Evolutionary conservation across 257 asterid species (phyloP).

Genomic region (Solanum corneliomulleri): DNA sequence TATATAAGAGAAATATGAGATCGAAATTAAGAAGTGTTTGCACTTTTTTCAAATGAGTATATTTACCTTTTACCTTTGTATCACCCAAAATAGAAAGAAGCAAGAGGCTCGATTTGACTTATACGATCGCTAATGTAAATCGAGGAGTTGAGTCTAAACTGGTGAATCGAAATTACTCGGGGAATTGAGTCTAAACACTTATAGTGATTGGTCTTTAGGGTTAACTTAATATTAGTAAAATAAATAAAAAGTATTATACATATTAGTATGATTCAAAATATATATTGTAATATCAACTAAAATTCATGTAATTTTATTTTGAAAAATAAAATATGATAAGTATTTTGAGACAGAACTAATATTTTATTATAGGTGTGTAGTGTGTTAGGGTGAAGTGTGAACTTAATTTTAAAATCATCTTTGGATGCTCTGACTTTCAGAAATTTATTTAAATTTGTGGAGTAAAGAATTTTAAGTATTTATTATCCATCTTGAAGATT

Average conservation of each 20-base stretch:
- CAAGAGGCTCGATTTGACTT: no score
- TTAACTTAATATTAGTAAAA: no score
- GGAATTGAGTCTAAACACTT: no score
- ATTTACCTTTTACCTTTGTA: no score
- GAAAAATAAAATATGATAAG: background rate
- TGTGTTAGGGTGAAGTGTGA: background rate
- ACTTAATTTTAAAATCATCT: background rate
- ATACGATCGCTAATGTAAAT: no score
- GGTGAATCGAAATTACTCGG: no score
- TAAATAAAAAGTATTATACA: no score
- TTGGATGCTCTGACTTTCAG: background rate
- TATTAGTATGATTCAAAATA: no score
- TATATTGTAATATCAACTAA: no score
- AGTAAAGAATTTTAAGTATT: background rate
- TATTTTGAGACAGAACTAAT: background rate
- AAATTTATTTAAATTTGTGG: background rate
- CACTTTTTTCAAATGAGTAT: background rate
- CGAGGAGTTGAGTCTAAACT: no score
- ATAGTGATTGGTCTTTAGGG: no score
- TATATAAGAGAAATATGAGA: background rate
- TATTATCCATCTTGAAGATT: background rate
- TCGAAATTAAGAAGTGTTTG: background rate
- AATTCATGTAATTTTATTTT: background rate
- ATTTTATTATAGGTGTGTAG: background rate
- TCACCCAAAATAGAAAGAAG: background rate